Conservation (phyloP, 169 alveolate genomes). For the Plasmodium blacklocki region DNA sequence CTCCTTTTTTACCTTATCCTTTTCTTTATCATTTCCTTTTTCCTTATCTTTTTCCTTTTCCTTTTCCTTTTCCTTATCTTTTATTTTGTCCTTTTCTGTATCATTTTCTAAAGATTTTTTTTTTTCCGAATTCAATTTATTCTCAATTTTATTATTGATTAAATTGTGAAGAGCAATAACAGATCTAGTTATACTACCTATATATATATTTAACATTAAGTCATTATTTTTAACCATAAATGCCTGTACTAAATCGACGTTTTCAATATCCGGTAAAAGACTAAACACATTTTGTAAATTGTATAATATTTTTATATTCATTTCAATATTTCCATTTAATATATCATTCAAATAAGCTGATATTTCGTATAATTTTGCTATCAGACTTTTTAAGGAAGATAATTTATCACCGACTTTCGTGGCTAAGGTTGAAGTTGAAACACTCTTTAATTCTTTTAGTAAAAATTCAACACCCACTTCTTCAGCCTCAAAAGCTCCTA, state of each 20-base stretch:
- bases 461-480: conserved; percentile 99
- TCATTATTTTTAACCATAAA: conserved; percentile 95
- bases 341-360: conserved; percentile 85
- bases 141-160: conserved; percentile 94
- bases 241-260: conserved; percentile 90
- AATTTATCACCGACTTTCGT: conserved; percentile 88
- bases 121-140: conserved; percentile 81
- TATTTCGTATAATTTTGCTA: conserved; percentile 80
- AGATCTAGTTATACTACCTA: conserved; percentile 93
- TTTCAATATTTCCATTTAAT: conserved; percentile 89
- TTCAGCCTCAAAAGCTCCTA: conserved; percentile 98
- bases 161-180: conserved; percentile 96
- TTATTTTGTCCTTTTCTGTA: conserved; percentile 58
- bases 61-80: conserved; percentile 73
- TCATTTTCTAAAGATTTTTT: conserved; percentile 73
- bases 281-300: conserved; percentile 95
- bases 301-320: conserved; percentile 92
- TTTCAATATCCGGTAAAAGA: conserved; percentile 92
- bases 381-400: conserved; percentile 81
- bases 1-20: conserved; percentile 10
- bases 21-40: conserved; percentile 51
- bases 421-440: conserved; percentile 94
- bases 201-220: conserved; percentile 93
- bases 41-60: conserved; percentile 77
- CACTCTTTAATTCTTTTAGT: conserved; percentile 96